Conservation (phyloP, 805 yeast species). For the Lachancea kluyveri region DNA sequence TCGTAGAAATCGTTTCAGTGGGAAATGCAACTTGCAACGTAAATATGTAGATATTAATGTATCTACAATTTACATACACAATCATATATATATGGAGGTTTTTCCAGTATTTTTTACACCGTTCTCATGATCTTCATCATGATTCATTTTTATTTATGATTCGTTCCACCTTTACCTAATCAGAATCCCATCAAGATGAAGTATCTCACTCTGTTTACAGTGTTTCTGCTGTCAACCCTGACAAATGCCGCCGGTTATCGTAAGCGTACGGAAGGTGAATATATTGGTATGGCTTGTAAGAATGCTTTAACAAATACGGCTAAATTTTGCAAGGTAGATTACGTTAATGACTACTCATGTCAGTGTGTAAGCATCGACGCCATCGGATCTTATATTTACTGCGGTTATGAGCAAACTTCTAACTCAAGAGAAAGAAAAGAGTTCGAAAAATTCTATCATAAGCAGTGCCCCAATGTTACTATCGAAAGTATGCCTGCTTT, state of each 20-base stretch:
- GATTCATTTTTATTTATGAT: no score
- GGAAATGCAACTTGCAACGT: no score
- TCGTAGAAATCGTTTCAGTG: no score
- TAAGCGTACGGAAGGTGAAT: constrained; percentile 1
- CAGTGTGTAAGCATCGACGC: constrained; percentile 21
- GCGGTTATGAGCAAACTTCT: constrained; percentile 14
- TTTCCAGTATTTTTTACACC: no score
- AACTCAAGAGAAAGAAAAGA: constrained; percentile 6
- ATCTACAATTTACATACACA: no score
- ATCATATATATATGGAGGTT: no score
- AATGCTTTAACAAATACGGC: constrained; percentile 2
- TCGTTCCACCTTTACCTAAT: no score
- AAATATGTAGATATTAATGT: no score
- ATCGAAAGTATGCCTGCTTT: constrained; percentile 7
- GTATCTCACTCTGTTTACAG: no score
- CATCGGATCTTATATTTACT: constrained; percentile 24
- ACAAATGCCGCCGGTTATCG: background rate
- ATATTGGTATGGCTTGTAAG: constrained; percentile 3
- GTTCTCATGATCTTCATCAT: no score
- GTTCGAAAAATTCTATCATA: constrained; percentile 17
- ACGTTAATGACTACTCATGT: constrained; percentile 13
- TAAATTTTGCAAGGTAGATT: constrained; percentile 1
- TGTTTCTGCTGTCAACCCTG: no score
- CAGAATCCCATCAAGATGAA: no score
- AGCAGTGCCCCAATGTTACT: constrained; percentile 30